phyloP scores from a whole-genome alignment of 345 rosid genomes.

The Heritiera fomes region DNA sequence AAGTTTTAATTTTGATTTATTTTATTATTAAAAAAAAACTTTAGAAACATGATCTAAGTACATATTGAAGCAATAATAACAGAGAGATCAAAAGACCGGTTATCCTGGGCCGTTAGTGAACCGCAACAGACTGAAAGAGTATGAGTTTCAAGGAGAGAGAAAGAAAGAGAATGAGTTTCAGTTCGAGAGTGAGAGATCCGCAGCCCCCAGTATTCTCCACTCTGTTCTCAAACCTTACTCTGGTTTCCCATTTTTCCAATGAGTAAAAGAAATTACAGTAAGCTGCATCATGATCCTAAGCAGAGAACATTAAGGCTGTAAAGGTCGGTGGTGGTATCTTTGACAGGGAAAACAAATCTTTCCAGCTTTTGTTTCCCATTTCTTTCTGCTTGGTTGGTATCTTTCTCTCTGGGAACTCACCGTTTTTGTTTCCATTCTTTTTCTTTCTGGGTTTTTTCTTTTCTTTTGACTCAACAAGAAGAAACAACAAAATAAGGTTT shows the following conservation, averaged over 20 bases:
- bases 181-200: neutral
- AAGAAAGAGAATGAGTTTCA: no score
- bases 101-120: neutral
- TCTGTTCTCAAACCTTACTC: neutral
- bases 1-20: no score
- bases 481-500: neutral
- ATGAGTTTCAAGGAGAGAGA: neutral
- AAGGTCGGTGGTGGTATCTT: neutral
- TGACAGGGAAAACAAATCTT: neutral
- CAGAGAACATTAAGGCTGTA: neutral
- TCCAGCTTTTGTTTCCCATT: neutral
- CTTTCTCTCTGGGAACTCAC: neutral
- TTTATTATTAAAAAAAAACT: no score
- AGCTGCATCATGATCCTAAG: neutral
- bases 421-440: neutral
- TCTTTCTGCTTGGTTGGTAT: neutral
- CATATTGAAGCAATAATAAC: no score
- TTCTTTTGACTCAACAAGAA: neutral
- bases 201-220: neutral
- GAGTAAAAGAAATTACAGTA: neutral
- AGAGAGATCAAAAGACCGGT: neutral
- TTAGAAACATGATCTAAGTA: no score
- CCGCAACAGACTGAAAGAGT: neutral
- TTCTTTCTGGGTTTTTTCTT: neutral
- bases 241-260: constrained; percentile 1